phyloP scores from a whole-genome alignment of 805 yeast genomes.

The Komagataella phaffii region DNA sequence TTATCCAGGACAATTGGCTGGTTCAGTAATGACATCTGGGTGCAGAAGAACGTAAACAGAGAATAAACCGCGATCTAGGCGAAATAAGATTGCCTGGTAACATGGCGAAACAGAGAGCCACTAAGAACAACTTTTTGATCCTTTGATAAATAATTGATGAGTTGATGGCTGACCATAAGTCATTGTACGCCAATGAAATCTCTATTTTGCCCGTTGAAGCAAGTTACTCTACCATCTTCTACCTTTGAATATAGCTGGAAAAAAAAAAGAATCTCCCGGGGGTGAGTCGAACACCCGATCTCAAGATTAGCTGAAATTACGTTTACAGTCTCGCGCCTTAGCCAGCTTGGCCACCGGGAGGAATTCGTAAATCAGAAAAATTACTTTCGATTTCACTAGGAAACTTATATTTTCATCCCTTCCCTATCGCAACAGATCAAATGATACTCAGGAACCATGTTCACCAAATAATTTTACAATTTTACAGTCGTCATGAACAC shows the following conservation, averaged over 20 bases:
- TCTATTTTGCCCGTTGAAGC: no score
- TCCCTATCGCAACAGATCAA: no score
- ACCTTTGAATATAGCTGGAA: not conserved
- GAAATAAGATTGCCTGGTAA: not conserved
- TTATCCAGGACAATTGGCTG: constrained; percentile 73
- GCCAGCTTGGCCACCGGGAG: constrained; percentile 2
- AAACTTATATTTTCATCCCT: no score
- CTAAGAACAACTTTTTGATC: no score
- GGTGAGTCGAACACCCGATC: constrained; percentile 2
- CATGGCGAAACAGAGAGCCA: no score
- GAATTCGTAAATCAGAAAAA: not conserved
- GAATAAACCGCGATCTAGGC: not conserved
- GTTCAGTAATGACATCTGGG: constrained; percentile 24
- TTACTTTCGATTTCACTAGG: not conserved
- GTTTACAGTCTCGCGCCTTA: constrained; percentile 1
- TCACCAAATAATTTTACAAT: no score
- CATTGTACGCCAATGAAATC: no score
- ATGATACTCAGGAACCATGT: not conserved
- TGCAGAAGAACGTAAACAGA: not conserved
- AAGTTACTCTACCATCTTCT: no score
- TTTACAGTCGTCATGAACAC: no score
- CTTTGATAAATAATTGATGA: no score
- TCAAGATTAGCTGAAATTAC: not conserved
- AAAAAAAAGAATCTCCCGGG: constrained; percentile 1
- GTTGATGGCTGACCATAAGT: no score